Evolutionary conservation across 176 grass and related monocot genomes (phyloP).

Genomic region (Luzula sylvatica): DNA sequence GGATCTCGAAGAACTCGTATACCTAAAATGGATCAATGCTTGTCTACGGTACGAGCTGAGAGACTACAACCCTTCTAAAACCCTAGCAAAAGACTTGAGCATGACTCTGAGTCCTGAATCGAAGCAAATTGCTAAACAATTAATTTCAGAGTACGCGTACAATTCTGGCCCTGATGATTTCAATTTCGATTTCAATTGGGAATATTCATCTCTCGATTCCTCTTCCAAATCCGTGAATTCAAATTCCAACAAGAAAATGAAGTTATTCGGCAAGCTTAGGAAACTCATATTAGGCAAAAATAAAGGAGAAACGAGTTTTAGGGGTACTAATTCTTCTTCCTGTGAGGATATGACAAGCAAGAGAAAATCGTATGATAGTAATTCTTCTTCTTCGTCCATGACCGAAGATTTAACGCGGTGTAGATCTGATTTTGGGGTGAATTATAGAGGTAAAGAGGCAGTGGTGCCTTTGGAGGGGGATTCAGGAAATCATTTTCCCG

Average conservation of each 20-base stretch:
- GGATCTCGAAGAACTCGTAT: slow-evolving; percentile 90
- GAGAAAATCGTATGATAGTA: neutral
- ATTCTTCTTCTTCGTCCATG: neutral
- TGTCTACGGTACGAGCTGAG: slow-evolving; percentile 86
- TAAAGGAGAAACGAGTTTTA: slow-evolving; percentile 6
- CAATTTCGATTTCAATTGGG: slow-evolving; percentile 55
- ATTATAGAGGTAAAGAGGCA: slow-evolving; percentile 1
- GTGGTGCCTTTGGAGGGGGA: neutral
- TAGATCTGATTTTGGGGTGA: slow-evolving; percentile 11
- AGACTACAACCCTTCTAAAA: slow-evolving; percentile 48
- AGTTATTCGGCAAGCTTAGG: slow-evolving; percentile 67
- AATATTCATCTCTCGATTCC: slow-evolving; percentile 48
- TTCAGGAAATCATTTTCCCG: neutral
- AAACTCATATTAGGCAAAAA: slow-evolving; percentile 67
- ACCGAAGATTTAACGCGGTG: slow-evolving; percentile 3
- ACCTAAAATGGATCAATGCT: slow-evolving; percentile 98
- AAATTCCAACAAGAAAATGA: slow-evolving; percentile 35
- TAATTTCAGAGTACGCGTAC: slow-evolving; percentile 71
- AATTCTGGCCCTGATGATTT: slow-evolving; percentile 42
- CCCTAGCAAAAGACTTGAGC: slow-evolving; percentile 62
- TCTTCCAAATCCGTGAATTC: slow-evolving; percentile 25
- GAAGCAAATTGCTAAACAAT: slow-evolving; percentile 76
- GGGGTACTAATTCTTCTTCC: neutral
- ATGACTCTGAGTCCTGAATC: slow-evolving; percentile 71
- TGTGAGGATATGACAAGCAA: neutral